phyloP scores from a whole-genome alignment of 2,329 filamentous ascomycete genomes.

The Aspergillus novofumigatus region DNA sequence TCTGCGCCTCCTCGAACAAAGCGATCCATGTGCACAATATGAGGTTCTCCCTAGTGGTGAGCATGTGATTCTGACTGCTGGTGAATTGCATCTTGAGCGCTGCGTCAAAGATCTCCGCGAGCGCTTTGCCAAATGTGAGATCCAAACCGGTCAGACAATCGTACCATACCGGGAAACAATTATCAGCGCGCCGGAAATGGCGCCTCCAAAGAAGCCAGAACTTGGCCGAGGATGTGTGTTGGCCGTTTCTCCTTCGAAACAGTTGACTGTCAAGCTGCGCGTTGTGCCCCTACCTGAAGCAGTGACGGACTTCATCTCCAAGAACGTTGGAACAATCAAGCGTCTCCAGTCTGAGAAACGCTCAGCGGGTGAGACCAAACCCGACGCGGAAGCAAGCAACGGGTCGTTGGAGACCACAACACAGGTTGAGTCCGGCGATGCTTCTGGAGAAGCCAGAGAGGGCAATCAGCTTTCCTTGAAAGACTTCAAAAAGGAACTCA shows the following conservation, averaged over 20 bases:
- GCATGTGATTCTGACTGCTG: constrained; percentile 90
- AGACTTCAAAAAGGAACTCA: constrained; percentile 73
- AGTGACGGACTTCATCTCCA: constrained; percentile 80
- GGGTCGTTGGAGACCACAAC: constrained; percentile 40
- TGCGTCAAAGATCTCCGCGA: constrained; percentile 92
- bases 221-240: constrained; percentile 78
- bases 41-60: constrained; percentile 90
- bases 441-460: constrained; percentile 51
- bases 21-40: constrained; percentile 93
- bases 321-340: constrained; percentile 75
- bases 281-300: constrained; percentile 73
- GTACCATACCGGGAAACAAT: constrained; percentile 95
- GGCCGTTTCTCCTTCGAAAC: constrained; percentile 75
- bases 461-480: constrained; percentile 62
- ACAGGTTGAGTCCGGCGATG: constrained; percentile 45
- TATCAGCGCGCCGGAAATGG: constrained; percentile 84
- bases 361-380: constrained; percentile 42
- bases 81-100: constrained; percentile 88
- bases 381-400: constrained; percentile 33
- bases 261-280: constrained; percentile 70
- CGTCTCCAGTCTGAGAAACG: constrained; percentile 69
- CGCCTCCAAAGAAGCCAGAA: constrained; percentile 77
- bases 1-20: constrained; percentile 81
- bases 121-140: constrained; percentile 87
- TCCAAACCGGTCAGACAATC: constrained; percentile 89